phyloP scores from a whole-genome alignment of 2,329 filamentous ascomycete genomes.

The Coniosporium tulheliwenetii region DNA sequence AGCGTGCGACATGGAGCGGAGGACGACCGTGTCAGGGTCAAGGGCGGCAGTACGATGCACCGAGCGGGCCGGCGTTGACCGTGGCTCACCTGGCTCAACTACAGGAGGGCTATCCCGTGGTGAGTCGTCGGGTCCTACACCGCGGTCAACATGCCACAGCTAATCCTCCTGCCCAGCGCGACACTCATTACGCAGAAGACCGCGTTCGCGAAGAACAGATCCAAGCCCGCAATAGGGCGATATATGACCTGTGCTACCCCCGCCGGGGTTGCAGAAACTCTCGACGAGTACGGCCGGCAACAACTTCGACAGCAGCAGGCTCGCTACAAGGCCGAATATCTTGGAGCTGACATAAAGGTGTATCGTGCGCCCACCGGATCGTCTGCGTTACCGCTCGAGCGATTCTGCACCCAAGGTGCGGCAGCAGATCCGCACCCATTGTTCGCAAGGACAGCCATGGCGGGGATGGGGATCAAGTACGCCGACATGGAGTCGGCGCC shows the following conservation, averaged over 20 bases:
- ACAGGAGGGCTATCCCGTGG: too few relatives aligned
- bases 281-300: neutral
- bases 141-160: too few relatives aligned
- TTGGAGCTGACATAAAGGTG: neutral
- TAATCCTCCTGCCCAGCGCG: neutral
- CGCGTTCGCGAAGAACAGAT: neutral
- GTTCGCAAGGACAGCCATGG: slow-evolving; percentile 5
- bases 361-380: neutral
- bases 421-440: slow-evolving; percentile 8
- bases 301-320: neutral
- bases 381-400: slow-evolving; percentile 9
- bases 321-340: neutral
- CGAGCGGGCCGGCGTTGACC: too few relatives aligned
- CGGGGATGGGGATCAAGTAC: slow-evolving; percentile 2
- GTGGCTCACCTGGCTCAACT: too few relatives aligned
- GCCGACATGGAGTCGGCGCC: slow-evolving; percentile 11
- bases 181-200: neutral
- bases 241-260: neutral
- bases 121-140: too few relatives aligned
- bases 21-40: too few relatives aligned
- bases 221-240: neutral
- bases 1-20: too few relatives aligned
- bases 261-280: neutral
- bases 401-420: slow-evolving; percentile 10
- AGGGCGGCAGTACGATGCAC: too few relatives aligned